A percentile compares a stretch with the other conserved stretches of the same genome.
These are phyloP conservation scores for Gossypium aridum DNA, from an alignment of 441 rosid genomes.

Conservation along the genomic window DNA sequence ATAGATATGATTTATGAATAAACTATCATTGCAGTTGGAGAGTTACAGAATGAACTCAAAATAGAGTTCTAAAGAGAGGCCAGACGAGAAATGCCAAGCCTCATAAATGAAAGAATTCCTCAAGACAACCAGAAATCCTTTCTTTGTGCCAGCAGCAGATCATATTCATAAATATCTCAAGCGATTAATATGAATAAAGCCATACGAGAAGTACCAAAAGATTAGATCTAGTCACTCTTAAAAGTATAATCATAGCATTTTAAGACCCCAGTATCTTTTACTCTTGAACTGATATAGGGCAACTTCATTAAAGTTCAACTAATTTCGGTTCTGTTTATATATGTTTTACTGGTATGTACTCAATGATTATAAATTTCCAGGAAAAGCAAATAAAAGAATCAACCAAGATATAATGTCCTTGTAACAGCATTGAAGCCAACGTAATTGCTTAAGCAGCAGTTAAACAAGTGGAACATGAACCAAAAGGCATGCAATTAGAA, in stretches of 20 bases:
- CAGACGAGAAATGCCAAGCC: background rate
- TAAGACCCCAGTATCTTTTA: background rate
- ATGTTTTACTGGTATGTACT: background rate
- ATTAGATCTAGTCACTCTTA: background rate
- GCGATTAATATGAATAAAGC: background rate
- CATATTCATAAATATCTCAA: background rate
- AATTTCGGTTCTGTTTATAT: background rate
- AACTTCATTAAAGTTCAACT: background rate
- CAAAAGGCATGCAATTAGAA: background rate
- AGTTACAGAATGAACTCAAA: background rate
- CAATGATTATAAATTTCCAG: background rate
- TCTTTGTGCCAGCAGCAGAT: background rate
- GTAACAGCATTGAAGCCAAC: background rate
- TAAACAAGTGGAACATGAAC: background rate
- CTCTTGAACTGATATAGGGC: background rate
- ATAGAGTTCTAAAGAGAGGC: background rate
- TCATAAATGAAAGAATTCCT: background rate
- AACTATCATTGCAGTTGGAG: background rate
- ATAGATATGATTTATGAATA: background rate
- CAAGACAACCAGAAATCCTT: background rate
- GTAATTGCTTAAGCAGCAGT: background rate
- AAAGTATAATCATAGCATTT: background rate
- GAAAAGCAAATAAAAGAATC: background rate
- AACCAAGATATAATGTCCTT: background rate
- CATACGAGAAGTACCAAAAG: background rate